Percentiles rank a stretch among this genome's conserved stretches.
phyloP scores from a whole-genome alignment of 306 rosid genomes.

The Malus orientalis region DNA sequence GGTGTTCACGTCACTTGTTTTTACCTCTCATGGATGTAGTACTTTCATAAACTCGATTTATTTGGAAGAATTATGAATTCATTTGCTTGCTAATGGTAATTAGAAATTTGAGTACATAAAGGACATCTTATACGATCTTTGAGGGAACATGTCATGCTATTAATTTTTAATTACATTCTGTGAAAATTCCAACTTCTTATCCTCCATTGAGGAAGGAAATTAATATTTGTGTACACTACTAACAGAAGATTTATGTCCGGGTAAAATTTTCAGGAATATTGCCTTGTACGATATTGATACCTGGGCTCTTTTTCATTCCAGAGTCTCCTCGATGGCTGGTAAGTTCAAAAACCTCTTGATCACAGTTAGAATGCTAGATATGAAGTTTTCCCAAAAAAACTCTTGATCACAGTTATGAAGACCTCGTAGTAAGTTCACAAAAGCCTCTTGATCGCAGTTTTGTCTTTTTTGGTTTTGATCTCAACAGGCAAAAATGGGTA shows the following conservation, averaged over 20 bases:
- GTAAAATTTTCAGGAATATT: slow-evolving; percentile 50
- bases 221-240: background rate
- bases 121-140: background rate
- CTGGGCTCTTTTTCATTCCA: slow-evolving; percentile 89
- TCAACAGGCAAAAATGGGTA: slow-evolving; percentile 88
- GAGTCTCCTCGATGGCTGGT: slow-evolving; percentile 99
- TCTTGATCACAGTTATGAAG: background rate
- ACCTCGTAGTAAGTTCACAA: slow-evolving; percentile 47
- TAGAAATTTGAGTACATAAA: background rate
- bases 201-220: background rate
- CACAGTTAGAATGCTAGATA: background rate
- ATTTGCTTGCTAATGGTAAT: background rate
- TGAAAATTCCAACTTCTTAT: background rate
- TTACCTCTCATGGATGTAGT: background rate
- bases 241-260: background rate
- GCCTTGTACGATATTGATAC: slow-evolving; percentile 85
- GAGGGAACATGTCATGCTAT: background rate
- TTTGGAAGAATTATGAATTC: background rate
- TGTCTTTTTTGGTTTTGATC: background rate
- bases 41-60: background rate
- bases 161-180: background rate
- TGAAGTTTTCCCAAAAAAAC: background rate
- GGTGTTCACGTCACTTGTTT: background rate
- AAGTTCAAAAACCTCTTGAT: slow-evolving; percentile 24
- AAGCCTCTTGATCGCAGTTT: slow-evolving; percentile 13